A percentile compares a stretch with the other conserved stretches of the same genome.
These are phyloP conservation scores for Xylaria sp. DNA, from an alignment of 2,329 filamentous ascomycete species.

Conservation along the genomic window DNA sequence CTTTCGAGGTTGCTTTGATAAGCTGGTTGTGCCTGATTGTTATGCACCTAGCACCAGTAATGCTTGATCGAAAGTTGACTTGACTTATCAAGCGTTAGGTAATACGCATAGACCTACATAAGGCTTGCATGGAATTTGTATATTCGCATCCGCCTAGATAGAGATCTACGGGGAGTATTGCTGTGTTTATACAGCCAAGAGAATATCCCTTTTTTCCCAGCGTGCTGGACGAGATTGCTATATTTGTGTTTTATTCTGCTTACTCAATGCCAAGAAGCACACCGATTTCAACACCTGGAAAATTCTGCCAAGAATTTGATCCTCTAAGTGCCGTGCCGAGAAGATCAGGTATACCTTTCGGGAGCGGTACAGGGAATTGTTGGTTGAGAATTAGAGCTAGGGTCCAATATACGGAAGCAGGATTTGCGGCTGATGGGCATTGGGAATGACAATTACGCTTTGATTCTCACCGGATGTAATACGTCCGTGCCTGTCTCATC, in stretches of 20 bases:
- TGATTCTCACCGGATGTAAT: not conserved
- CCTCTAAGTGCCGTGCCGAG: not conserved
- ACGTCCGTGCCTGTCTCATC: not conserved
- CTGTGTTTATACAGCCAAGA: slow-evolving; percentile 8
- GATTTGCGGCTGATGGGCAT: not conserved
- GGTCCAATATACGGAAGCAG: not conserved
- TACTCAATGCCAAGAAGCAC: slow-evolving; percentile 24
- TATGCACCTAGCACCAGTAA: not conserved
- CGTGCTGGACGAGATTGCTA: not conserved
- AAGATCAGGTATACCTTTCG: not conserved
- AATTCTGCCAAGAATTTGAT: not conserved
- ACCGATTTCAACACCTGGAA: not conserved
- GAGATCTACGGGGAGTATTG: slow-evolving; percentile 13
- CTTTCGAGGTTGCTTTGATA: not conserved
- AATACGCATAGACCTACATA: not conserved
- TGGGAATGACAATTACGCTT: not conserved
- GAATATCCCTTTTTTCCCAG: not conserved
- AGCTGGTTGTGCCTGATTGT: not conserved
- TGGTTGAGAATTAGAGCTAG: not conserved
- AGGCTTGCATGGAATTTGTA: slow-evolving; percentile 1
- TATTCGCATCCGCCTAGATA: slow-evolving; percentile 5
- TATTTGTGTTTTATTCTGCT: slow-evolving; percentile 6
- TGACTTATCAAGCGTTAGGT: not conserved
- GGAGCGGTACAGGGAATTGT: not conserved
- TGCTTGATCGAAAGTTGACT: not conserved